Evolutionary conservation across 257 asterid genomes (phyloP).

Genomic region (Plectranthus barbatus): DNA sequence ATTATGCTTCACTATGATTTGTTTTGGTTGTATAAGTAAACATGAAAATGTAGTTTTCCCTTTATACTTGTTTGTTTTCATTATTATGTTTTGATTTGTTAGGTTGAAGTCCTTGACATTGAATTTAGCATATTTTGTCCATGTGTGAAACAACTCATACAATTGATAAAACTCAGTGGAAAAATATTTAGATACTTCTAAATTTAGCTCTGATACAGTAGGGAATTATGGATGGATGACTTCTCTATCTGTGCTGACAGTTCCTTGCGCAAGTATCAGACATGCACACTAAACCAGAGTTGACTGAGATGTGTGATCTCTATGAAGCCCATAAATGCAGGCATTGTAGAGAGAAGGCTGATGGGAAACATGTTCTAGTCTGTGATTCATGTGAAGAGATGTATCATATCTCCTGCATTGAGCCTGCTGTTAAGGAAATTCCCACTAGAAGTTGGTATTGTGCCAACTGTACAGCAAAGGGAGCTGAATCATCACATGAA

Average conservation of each 20-base stretch:
- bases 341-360: slow-evolving; percentile 54
- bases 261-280: slow-evolving; percentile 33
- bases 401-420: slow-evolving; percentile 70
- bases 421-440: slow-evolving; percentile 64
- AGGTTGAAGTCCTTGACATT: background rate
- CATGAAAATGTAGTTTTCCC: background rate
- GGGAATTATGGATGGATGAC: background rate
- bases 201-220: background rate
- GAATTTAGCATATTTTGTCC: background rate
- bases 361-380: slow-evolving; percentile 59
- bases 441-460: slow-evolving; percentile 81
- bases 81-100: background rate
- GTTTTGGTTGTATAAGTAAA: background rate
- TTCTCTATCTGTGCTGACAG: slow-evolving; percentile 22
- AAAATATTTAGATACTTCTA: background rate
- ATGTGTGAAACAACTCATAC: background rate
- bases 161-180: background rate
- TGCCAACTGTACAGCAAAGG: slow-evolving; percentile 53
- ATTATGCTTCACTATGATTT: background rate
- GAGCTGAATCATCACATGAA: slow-evolving; percentile 56
- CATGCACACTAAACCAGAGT: slow-evolving; percentile 39
- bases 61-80: background rate
- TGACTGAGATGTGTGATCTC: slow-evolving; percentile 25
- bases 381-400: slow-evolving; percentile 92
- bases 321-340: slow-evolving; percentile 44